Conservation (phyloP, 2,329 filamentous ascomycete genomes). For the Hyphodiscus sp. region DNA sequence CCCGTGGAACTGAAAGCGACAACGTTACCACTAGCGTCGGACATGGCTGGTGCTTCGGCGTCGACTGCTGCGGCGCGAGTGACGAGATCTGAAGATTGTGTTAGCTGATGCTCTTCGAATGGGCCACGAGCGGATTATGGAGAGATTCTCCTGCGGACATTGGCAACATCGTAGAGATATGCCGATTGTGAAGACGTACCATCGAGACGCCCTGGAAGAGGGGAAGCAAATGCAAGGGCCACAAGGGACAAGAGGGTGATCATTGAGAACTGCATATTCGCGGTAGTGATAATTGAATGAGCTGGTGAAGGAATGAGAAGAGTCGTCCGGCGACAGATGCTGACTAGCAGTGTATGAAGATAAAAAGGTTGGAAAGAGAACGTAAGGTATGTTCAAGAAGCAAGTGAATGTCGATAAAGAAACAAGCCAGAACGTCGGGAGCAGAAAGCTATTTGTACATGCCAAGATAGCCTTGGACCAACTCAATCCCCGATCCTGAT, state of each 20-base stretch:
- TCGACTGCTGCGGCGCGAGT: slow-evolving; percentile 6
- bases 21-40: slow-evolving; percentile 19
- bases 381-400: slow-evolving; percentile 9
- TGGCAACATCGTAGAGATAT: neutral
- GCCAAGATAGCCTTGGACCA: slow-evolving; percentile 5
- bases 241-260: slow-evolving; percentile 24
- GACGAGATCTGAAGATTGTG: slow-evolving; percentile 9
- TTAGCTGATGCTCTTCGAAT: neutral
- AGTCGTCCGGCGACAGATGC: slow-evolving; percentile 28
- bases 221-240: slow-evolving; percentile 22
- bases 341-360: slow-evolving; percentile 5
- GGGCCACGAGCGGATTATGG: neutral
- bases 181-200: slow-evolving; percentile 9
- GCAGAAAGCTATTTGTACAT: slow-evolving; percentile 12
- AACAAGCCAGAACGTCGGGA: slow-evolving; percentile 4
- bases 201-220: slow-evolving; percentile 16
- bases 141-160: neutral
- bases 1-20: slow-evolving; percentile 18
- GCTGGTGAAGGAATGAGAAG: slow-evolving; percentile 8
- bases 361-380: neutral
- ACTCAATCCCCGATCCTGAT: slow-evolving; percentile 1
- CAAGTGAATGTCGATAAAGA: slow-evolving; percentile 12
- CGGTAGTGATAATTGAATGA: slow-evolving; percentile 10
- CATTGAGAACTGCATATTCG: slow-evolving; percentile 27
- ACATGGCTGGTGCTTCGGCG: slow-evolving; percentile 23